Evolutionary conservation across 2,329 filamentous ascomycete genomes (phyloP), one percentile per base, ranked within the genome.

Genomic region (Onygena corvina): DNA sequence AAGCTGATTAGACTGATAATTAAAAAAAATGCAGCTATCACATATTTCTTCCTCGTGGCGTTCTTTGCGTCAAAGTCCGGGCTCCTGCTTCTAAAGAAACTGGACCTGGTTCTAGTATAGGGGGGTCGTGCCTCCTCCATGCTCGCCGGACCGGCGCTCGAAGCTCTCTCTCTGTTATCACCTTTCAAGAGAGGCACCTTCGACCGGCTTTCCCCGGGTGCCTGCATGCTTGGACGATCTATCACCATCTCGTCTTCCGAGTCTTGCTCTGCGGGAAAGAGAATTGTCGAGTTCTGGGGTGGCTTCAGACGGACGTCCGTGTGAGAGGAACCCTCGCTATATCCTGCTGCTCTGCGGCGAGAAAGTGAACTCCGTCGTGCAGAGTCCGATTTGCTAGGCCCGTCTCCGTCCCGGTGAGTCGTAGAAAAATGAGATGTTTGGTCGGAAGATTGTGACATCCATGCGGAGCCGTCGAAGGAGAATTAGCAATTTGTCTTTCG

Each of bases 1-100:
- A 98, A 98, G 61, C 85, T 84, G 52, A 94, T 71, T 61, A 98
- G 73, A 62, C 85, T 92, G 57, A 95, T 63, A 25, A 83, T 68
- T 53, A 98, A 75, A 67, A 95, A 95, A 57, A 88, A 77, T 47
- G 77, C 82, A 1, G 92, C 90, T 63, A 90, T 86, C 20, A 84
- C 83, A 68, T 98, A 96, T 67, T 87, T 87, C 62, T 79, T 83
- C 61, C 79, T 78, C 30, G 86, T 88, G 36, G 81, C 82, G 52
- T 75, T 68, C 55, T 76, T 76, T 14, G 79, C 76, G 57, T 77
- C 73, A 46, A 75, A 71, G 52, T 80, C 76, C n/a, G 86, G 85
- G 61, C 84, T 89, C 58, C 79, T 76, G 61, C 86, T 88, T 60
- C 84, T 80, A 68, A 94, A 81, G n/a, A n/a, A 27, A 9, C 83